Percentiles rank a stretch among this genome's conserved stretches.
These are phyloP conservation scores for Plasmodium berghei DNA, from an alignment of 169 alveolate genomes.

Conservation along the genomic window DNA sequence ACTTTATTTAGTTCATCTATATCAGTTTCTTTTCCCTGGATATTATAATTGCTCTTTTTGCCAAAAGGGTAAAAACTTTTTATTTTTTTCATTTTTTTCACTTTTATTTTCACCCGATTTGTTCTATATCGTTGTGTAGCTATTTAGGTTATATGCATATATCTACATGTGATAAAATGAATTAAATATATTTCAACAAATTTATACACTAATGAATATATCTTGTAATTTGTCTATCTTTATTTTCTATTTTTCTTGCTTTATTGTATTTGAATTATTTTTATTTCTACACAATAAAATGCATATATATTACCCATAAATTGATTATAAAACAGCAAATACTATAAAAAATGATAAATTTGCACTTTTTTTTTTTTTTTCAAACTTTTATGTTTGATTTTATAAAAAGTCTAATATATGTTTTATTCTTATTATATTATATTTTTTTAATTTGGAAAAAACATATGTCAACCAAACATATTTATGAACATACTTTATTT, in stretches of 20 bases:
- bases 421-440: too few relatives aligned
- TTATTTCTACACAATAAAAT: too few relatives aligned
- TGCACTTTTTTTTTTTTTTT: too few relatives aligned
- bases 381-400: too few relatives aligned
- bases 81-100: constrained; percentile 30
- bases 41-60: neutral
- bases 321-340: too few relatives aligned
- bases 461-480: too few relatives aligned
- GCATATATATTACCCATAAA: too few relatives aligned
- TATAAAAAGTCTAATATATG: too few relatives aligned
- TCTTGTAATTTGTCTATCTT: neutral
- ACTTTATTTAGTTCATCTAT: constrained; percentile 8
- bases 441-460: too few relatives aligned
- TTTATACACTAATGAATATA: neutral
- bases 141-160: neutral
- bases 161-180: neutral
- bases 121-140: neutral
- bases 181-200: neutral
- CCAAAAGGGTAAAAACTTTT: constrained; percentile 13
- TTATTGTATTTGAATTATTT: too few relatives aligned
- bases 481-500: too few relatives aligned
- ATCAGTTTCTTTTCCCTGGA: neutral
- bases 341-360: too few relatives aligned
- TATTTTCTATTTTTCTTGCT: neutral
- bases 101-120: neutral